phyloP scores from a whole-genome alignment of 2,329 filamentous ascomycete species.

The Talaromyces sp. region DNA sequence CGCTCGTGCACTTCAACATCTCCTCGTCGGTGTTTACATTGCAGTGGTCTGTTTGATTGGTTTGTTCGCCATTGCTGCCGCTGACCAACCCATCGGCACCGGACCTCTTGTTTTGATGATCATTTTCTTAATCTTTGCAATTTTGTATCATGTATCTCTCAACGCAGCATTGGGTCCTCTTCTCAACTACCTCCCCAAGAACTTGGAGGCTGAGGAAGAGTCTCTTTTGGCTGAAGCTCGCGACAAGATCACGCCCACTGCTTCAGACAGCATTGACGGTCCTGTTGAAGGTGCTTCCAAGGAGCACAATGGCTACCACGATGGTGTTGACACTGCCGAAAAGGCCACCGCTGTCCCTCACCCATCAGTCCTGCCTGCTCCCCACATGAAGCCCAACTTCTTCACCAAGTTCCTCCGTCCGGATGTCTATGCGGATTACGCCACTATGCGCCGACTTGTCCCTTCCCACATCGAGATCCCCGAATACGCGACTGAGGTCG shows the following conservation, averaged over 20 bases:
- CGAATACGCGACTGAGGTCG: slow-evolving; percentile 59
- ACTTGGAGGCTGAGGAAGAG: slow-evolving; percentile 59
- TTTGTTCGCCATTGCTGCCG: slow-evolving; percentile 68
- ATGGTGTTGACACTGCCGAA: slow-evolving; percentile 31
- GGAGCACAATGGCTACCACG: slow-evolving; percentile 22
- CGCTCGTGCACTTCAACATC: slow-evolving; percentile 79
- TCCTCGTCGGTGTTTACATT: slow-evolving; percentile 79
- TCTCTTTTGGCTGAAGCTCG: slow-evolving; percentile 40
- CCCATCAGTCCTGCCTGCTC: slow-evolving; percentile 22
- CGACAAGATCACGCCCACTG: slow-evolving; percentile 20
- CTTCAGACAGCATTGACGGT: slow-evolving; percentile 22
- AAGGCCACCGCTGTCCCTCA: slow-evolving; percentile 24
- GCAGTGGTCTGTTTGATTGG: slow-evolving; percentile 79
- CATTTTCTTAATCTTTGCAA: slow-evolving; percentile 68
- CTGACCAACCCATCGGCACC: slow-evolving; percentile 59
- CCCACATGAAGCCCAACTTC: slow-evolving; percentile 34
- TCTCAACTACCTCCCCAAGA: slow-evolving; percentile 73
- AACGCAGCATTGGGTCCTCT: slow-evolving; percentile 72
- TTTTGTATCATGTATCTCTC: slow-evolving; percentile 69
- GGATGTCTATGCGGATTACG: slow-evolving; percentile 71
- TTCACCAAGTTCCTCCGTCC: slow-evolving; percentile 66
- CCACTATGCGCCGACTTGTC: slow-evolving; percentile 65
- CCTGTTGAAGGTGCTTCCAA: slow-evolving; percentile 32
- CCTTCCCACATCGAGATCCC: slow-evolving; percentile 56
- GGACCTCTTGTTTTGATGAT: slow-evolving; percentile 74